A percentile compares a stretch with the other conserved stretches of the same genome.
These are phyloP conservation scores for Penicillium sp. DNA, from an alignment of 2,329 filamentous ascomycete genomes.

Conservation along the genomic window DNA sequence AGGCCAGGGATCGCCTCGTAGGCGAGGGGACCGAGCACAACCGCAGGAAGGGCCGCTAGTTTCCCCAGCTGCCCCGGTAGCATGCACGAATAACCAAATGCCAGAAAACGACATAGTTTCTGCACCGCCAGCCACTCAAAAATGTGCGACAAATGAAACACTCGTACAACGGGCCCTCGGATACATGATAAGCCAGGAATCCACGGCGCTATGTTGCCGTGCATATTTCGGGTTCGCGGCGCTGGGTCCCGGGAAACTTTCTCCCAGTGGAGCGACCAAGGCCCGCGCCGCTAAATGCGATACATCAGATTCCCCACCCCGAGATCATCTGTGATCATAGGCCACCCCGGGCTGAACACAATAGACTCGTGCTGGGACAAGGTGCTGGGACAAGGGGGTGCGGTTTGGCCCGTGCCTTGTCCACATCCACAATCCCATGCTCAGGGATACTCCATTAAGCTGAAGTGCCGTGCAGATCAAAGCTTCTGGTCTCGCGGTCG, in stretches of 20 bases:
- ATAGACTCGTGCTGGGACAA: background rate
- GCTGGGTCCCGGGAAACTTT: constrained; percentile 11
- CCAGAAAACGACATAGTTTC: background rate
- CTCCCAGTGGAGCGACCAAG: constrained; percentile 6
- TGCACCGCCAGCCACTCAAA: constrained; percentile 3
- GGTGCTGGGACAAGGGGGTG: background rate
- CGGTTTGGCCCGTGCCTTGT: background rate
- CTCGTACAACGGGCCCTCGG: constrained; percentile 3
- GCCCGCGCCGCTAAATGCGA: constrained; percentile 5
- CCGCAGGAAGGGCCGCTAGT: background rate
- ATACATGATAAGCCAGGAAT: constrained; percentile 12
- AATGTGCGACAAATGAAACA: background rate
- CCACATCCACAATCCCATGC: background rate
- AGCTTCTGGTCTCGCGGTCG: background rate
- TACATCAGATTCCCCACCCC: constrained; percentile 11
- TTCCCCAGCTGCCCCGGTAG: background rate
- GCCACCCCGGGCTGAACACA: background rate
- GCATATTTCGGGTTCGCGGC: constrained; percentile 13
- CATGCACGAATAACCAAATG: background rate
- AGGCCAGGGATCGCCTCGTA: constrained; percentile 4
- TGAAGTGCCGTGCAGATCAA: background rate
- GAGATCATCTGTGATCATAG: background rate
- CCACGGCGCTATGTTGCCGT: constrained; percentile 13
- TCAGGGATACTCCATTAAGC: background rate
- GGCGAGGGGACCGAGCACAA: background rate